A percentile compares a stretch with the other conserved stretches of the same genome.
Evolutionary conservation across 2,329 filamentous ascomycete genomes (phyloP).

Genomic region (Penicillium capsulatum): DNA sequence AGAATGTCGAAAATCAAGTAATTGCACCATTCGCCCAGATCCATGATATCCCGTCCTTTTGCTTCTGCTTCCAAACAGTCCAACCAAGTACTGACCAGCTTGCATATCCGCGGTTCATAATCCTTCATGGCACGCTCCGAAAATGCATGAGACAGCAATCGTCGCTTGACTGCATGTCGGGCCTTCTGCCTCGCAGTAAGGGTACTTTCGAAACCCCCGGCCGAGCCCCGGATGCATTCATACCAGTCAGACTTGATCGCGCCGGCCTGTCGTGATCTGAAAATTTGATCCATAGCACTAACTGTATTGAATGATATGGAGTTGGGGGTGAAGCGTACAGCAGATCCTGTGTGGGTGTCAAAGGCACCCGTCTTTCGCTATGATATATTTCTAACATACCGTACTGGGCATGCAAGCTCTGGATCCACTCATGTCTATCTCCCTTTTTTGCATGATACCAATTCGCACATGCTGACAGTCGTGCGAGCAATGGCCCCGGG

Average conservation of each 20-base stretch:
- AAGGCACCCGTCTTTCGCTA: not conserved
- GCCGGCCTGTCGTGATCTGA: not conserved
- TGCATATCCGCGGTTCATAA: not conserved
- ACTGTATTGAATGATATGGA: not conserved
- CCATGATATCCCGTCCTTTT: not conserved
- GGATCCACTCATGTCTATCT: not conserved
- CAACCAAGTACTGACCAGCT: not conserved
- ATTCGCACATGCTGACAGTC: not conserved
- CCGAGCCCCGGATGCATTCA: not conserved
- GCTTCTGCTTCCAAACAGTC: not conserved
- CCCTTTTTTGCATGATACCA: not conserved
- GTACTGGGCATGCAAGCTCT: not conserved
- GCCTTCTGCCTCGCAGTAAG: not conserved
- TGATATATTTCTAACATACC: not conserved
- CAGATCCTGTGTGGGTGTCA: not conserved
- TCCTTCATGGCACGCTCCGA: not conserved
- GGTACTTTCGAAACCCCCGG: not conserved
- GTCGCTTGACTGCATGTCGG: not conserved
- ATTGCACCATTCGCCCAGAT: not conserved
- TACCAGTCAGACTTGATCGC: conserved; percentile 1
- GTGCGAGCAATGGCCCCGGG: not conserved
- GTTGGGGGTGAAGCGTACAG: not conserved
- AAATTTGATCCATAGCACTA: not conserved
- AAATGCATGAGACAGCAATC: not conserved
- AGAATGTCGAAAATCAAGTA: not conserved